Evolutionary conservation across 352 stramenopile species (phyloP), one percentile per base, ranked within the genome.

Genomic region (Thalassiosira sp.): DNA sequence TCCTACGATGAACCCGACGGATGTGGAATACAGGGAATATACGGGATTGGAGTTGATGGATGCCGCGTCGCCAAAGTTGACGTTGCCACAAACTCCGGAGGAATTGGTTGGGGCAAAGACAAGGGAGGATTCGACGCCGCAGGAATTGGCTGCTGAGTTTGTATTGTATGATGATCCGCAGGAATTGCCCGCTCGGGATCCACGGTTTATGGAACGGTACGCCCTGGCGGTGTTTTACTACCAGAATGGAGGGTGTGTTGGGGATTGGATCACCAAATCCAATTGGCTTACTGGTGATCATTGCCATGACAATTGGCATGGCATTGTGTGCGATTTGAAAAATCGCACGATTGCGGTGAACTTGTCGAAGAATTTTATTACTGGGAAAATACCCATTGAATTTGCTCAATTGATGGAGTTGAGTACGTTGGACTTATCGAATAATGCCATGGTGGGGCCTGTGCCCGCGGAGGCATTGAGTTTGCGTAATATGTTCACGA

Each of bases 161-260:
- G 58, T 82, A 10, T 25, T 82, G 10, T 82, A 75, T 48, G 74
- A 78, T 60, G 67, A 82, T 67, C 22, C 15, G 15, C 16, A 75
- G 24, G 11, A 66, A 15, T 22, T 78, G 22, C 54, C 59, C 0
- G 60, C 68, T 5, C 33, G 42, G 25, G 74, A 82, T 71, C 54
- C 67, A 2, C 25, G 66, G n/a, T 82, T 82, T 35, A 24, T 82
- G 8, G 74, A 82, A 56, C 53, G 74, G 31, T 82, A 82, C 46
- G 67, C 66, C 8, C 27, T 82, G 13, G 15, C 45, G 3, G 74
- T 82, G 5, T 62, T 82, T 24, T 75, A 78, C 40, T 76, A 74
- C 35, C 20, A 28, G 1, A 82, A 82, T 54, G 74, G 74, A 5
- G 74, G 74, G 18, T 82, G 74, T 53, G 11, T 13, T 6, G 46